Percentiles rank a stretch among this genome's conserved stretches.
Conservation (phyloP, 2,329 filamentous ascomycete genomes). For the Paraphaeosphaeria minitans region DNA sequence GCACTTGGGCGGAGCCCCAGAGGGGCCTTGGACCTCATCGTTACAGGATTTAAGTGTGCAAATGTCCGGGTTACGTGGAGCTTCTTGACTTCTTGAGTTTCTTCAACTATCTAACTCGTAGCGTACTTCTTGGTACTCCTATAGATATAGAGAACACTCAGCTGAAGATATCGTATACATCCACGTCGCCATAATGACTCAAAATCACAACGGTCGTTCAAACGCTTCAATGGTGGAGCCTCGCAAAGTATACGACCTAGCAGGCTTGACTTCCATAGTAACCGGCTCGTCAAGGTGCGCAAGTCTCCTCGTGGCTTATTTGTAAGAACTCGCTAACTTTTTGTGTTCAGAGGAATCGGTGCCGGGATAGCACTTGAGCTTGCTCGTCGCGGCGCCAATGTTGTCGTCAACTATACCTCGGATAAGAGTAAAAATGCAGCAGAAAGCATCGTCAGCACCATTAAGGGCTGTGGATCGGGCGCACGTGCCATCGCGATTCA, state of each 20-base stretch:
- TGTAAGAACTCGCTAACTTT: background rate
- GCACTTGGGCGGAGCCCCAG: too few species aligned
- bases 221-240: conserved; percentile 1
- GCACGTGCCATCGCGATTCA: conserved; percentile 52
- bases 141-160: too few species aligned
- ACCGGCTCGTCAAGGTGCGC: conserved; percentile 74
- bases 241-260: conserved; percentile 8
- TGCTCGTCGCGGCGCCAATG: conserved; percentile 67
- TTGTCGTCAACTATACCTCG: conserved; percentile 71
- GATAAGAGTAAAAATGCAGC: conserved; percentile 57
- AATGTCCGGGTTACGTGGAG: too few species aligned
- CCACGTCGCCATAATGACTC: background rate
- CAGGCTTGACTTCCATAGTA: conserved; percentile 73
- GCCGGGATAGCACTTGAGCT: conserved; percentile 66
- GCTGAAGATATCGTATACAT: too few species aligned
- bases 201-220: background rate
- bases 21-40: too few species aligned
- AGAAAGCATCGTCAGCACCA: conserved; percentile 54
- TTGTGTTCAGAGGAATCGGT: conserved; percentile 63
- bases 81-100: too few species aligned
- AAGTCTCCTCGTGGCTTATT: background rate
- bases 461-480: conserved; percentile 62
- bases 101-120: too few species aligned
- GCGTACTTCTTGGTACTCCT: too few species aligned
- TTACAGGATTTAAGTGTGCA: too few species aligned